Base-by-base conservation (phyloP, 2,329 filamentous ascomycete genomes). In the Pseudocercospora crystallina region DNA sequence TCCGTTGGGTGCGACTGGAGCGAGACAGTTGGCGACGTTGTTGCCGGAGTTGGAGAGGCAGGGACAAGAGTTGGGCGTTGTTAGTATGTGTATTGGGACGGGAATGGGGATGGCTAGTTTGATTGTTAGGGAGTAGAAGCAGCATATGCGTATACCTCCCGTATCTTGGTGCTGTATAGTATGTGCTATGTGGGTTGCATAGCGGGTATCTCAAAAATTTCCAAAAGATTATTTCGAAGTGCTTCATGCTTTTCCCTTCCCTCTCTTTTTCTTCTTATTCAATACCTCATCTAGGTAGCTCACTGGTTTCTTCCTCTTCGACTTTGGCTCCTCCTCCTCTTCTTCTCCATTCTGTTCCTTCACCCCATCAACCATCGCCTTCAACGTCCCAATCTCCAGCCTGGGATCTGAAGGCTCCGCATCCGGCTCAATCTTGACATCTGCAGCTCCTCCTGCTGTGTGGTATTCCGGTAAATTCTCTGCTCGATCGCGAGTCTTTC, bases 1-100 rank as follows among this genome's bases (percentile, higher is more conserved):
- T 69, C 91, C 91, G 5, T 79, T 96, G 1, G 91, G 92, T 40
- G 91, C 90, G 30, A 96, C 91, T 5, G 90, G 89, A 31, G 89
- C 87, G 29, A 78, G 91, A 60, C 86, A 95, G 80, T 73, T 90
- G 62, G 83, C 83, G 41, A 92, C 88, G 43, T 69, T 92, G 76
- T 67, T 95, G 74, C 68, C 81, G 71, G 78, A 86, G 75, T 65
- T 88, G 82, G 74, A 82, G 71, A 71, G 88, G 61, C 79, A 78
- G 47, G 80, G 83, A 1, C 79, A 87, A 51, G 79, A 92, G 70
- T 76, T 95, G 41, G 90, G 91, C 60, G 89, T 96, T 38, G 82
- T 95, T 49, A 94, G 87, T 65, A 95, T 96, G 89, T 96, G 91
- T 69, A 76, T 78, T 59, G 76, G 76, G 2, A 78, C 76, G 8